These are phyloP conservation scores for Scheffersomyces lignosus DNA, from an alignment of 805 yeast species.

Conservation along the genomic window DNA sequence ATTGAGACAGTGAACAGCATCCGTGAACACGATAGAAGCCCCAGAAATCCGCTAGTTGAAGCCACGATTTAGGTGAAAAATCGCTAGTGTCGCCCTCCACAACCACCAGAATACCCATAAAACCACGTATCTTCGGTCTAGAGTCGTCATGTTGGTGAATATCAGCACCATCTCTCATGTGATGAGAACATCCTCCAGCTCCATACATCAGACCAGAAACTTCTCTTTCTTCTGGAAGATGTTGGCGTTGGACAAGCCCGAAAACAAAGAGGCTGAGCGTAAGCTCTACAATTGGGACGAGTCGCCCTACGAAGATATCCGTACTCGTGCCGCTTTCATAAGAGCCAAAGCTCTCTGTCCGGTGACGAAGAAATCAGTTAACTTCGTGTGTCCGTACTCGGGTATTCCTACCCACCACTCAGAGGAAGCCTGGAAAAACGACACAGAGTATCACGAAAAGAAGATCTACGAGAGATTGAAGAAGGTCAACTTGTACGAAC, in stretches of 20 bases:
- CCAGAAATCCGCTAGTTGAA: too few species aligned
- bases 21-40: too few species aligned
- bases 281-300: conserved; percentile 77
- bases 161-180: not conserved
- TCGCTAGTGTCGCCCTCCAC: too few species aligned
- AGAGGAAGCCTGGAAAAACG: conserved; percentile 84
- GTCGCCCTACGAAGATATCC: conserved; percentile 82
- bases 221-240: conserved; percentile 40
- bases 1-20: too few species aligned
- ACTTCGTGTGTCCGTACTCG: conserved; percentile 86
- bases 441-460: conserved; percentile 65
- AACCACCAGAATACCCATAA: too few species aligned
- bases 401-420: conserved; percentile 97
- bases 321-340: conserved; percentile 89
- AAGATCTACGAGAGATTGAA: conserved; percentile 72
- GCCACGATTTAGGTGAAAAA: too few species aligned
- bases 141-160: not conserved
- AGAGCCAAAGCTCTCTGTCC: conserved; percentile 89
- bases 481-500: conserved; percentile 90
- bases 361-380: conserved; percentile 75
- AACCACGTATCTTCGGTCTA: too few species aligned
- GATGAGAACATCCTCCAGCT: not conserved
- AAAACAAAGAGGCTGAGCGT: conserved; percentile 26
- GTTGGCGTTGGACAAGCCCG: conserved; percentile 34
- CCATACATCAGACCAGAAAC: conserved; percentile 15